Conservation (phyloP, 306 rosid genomes). For the Urtica urens region DNA sequence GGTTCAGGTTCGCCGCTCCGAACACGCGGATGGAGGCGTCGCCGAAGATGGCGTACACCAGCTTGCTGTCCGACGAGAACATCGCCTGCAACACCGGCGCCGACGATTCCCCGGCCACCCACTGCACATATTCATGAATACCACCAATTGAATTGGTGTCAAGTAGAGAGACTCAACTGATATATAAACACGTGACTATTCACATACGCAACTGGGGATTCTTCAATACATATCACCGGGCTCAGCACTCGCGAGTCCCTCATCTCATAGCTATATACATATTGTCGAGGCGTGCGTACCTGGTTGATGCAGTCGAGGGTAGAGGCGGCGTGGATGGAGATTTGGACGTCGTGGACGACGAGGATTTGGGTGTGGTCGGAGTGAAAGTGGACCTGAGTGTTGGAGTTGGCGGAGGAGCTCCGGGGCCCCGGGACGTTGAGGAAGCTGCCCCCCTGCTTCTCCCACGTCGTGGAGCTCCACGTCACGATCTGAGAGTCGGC, state of each 20-base stretch:
- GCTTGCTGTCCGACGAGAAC: slow-evolving; percentile 81
- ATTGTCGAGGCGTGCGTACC: slow-evolving; percentile 23
- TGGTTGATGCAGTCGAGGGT: slow-evolving; percentile 59
- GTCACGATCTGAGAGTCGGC: slow-evolving; percentile 83
- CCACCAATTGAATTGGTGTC: too few relatives aligned
- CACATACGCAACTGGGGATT: too few relatives aligned
- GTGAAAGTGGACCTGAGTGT: slow-evolving; percentile 73
- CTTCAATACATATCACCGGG: too few relatives aligned
- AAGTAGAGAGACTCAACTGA: too few relatives aligned
- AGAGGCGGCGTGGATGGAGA: slow-evolving; percentile 54
- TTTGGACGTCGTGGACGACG: slow-evolving; percentile 74
- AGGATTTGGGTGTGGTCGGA: slow-evolving; percentile 69
- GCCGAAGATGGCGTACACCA: slow-evolving; percentile 59
- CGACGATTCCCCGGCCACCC: slow-evolving; percentile 54
- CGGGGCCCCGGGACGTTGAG: slow-evolving; percentile 65
- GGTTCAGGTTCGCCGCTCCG: slow-evolving; percentile 46
- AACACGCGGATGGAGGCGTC: slow-evolving; percentile 60
- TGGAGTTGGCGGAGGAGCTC: slow-evolving; percentile 44
- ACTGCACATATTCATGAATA: too few relatives aligned
- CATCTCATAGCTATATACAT: too few relatives aligned
- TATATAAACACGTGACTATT: too few relatives aligned
- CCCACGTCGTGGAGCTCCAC: slow-evolving; percentile 79
- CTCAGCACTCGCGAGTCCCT: too few relatives aligned
- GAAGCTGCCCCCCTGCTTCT: slow-evolving; percentile 47
- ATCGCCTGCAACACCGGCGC: slow-evolving; percentile 73